Evolutionary conservation across 805 yeast genomes (phyloP).

Genomic region (Candida peoriensis): DNA sequence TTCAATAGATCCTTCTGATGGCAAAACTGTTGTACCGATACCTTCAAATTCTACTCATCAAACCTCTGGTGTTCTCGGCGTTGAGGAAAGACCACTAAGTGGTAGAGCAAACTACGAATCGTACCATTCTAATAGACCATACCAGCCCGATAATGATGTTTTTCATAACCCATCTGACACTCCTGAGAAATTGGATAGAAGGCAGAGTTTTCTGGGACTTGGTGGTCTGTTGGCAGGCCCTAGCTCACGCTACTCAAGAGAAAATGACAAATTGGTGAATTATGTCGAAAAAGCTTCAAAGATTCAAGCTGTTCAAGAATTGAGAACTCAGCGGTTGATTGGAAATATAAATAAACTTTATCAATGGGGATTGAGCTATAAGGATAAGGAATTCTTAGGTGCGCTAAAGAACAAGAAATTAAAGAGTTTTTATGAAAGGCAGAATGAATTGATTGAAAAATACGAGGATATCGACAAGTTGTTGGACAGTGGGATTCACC

Average conservation of each 20-base stretch:
- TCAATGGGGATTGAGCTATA: constrained; percentile 34
- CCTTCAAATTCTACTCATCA: no score
- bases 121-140: no score
- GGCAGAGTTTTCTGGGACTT: constrained; percentile 18
- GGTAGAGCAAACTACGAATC: no score
- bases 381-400: constrained; percentile 21
- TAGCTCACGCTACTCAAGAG: constrained; percentile 15
- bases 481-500: constrained; percentile 67
- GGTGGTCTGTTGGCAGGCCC: constrained; percentile 14
- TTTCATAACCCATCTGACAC: background rate
- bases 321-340: constrained; percentile 43
- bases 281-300: constrained; percentile 16
- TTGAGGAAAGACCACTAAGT: no score
- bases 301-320: constrained; percentile 25
- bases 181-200: constrained; percentile 6
- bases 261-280: constrained; percentile 17
- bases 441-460: constrained; percentile 54
- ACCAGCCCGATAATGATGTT: background rate
- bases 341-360: constrained; percentile 34
- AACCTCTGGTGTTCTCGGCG: no score
- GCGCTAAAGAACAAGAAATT: constrained; percentile 25
- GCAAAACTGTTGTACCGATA: no score
- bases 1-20: no score
- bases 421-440: constrained; percentile 45
- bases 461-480: constrained; percentile 58